Evolutionary conservation across 1,139 yeast species (phyloP).

Genomic region (Insectozyma bohioensis): DNA sequence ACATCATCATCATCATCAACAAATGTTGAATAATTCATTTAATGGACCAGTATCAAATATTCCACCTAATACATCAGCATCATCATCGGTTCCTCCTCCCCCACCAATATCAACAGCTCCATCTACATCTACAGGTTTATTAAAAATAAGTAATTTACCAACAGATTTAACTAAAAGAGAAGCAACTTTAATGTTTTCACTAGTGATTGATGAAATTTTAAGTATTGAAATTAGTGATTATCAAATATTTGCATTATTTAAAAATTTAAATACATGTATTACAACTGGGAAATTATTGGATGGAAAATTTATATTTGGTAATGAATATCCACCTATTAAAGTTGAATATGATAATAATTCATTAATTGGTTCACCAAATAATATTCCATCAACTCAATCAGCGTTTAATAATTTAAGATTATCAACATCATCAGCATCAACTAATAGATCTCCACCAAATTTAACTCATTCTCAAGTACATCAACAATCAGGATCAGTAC

Average conservation of each 20-base stretch:
- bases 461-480: slow-evolving; percentile 13
- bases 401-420: slow-evolving; percentile 22
- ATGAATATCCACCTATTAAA: slow-evolving; percentile 50
- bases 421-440: slow-evolving; percentile 16
- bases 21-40: slow-evolving; percentile 1
- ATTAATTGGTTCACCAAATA: slow-evolving; percentile 15
- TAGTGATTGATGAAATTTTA: slow-evolving; percentile 69
- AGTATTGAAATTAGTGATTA: slow-evolving; percentile 55
- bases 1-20: slow-evolving; percentile 6
- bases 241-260: slow-evolving; percentile 63
- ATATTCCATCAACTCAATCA: slow-evolving; percentile 18
- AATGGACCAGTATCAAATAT: slow-evolving; percentile 1
- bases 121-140: slow-evolving; percentile 12
- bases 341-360: slow-evolving; percentile 48
- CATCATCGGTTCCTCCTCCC: slow-evolving; percentile 5
- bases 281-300: slow-evolving; percentile 72
- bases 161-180: slow-evolving; percentile 73
- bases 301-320: slow-evolving; percentile 64
- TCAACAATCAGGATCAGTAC: no score
- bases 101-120: slow-evolving; percentile 7
- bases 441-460: slow-evolving; percentile 18
- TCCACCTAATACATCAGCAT: slow-evolving; percentile 8
- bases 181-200: slow-evolving; percentile 71
- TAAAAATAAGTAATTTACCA: slow-evolving; percentile 46
- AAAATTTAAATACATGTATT: slow-evolving; percentile 61